Evolutionary conservation across 371 early-diverging fungal species (phyloP).

Genomic region (Apophysomyces sp.): DNA sequence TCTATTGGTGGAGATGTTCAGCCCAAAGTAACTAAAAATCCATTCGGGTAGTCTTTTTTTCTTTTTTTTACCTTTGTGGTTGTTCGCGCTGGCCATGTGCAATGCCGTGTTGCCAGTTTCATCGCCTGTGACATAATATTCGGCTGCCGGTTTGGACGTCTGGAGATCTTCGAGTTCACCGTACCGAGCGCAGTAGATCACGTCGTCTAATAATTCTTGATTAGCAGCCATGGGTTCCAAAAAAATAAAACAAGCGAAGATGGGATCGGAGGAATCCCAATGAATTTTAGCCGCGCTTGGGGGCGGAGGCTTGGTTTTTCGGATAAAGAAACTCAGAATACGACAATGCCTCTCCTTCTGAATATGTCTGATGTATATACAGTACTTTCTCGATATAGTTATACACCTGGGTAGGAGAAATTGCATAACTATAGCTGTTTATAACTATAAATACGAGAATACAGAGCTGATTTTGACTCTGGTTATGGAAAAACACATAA

Average conservation of each 20-base stretch:
- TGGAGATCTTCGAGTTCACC: conserved; percentile 77
- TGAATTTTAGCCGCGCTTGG: not conserved
- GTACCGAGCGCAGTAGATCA: conserved; percentile 72
- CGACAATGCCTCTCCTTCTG: no score
- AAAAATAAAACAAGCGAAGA: not conserved
- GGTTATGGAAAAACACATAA: no score
- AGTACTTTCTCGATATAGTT: no score
- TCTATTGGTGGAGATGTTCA: no score
- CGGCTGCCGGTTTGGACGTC: conserved; percentile 38
- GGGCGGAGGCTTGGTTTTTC: not conserved
- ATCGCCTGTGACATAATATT: conserved; percentile 35
- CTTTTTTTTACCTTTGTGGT: conserved; percentile 70
- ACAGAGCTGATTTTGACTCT: no score
- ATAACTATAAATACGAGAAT: no score
- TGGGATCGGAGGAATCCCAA: not conserved
- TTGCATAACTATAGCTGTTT: no score
- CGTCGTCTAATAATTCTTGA: conserved; percentile 47
- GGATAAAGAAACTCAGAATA: no score
- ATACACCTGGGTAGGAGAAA: no score
- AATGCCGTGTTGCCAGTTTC: conserved; percentile 74
- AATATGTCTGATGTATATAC: no score
- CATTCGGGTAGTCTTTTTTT: no score
- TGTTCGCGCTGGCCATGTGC: conserved; percentile 87
- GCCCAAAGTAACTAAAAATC: no score
- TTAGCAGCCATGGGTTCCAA: conserved; percentile 9